Evolutionary conservation across 371 early-diverging fungal genomes (phyloP).

Genomic region (Mortierella sp.): DNA sequence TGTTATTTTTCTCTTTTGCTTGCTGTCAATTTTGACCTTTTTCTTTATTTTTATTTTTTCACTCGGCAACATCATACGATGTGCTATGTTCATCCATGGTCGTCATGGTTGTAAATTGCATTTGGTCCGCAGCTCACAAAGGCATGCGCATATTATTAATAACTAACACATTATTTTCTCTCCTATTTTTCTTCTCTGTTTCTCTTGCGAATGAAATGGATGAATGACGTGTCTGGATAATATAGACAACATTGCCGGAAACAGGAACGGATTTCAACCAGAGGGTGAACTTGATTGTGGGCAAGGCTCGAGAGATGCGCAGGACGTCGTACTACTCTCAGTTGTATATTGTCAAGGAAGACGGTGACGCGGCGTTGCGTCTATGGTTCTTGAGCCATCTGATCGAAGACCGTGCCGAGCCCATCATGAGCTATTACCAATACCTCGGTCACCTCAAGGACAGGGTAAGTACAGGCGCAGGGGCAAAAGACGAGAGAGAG

Average conservation of each 20-base stretch:
- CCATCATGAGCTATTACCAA: slow-evolving; percentile 88
- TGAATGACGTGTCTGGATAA: neutral
- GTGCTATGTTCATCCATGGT: neutral
- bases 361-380: slow-evolving; percentile 87
- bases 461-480: slow-evolving; percentile 62
- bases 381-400: slow-evolving; percentile 89
- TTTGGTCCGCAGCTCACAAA: slow-evolving; percentile 1
- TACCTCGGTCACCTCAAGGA: slow-evolving; percentile 76
- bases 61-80: neutral
- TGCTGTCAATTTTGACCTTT: neutral
- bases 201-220: neutral
- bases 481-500: no score
- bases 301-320: slow-evolving; percentile 70
- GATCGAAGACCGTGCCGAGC: slow-evolving; percentile 92
- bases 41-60: neutral
- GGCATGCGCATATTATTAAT: neutral
- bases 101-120: neutral
- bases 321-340: slow-evolving; percentile 73
- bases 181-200: neutral
- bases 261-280: slow-evolving; percentile 71
- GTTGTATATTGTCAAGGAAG: slow-evolving; percentile 90
- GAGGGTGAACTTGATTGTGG: slow-evolving; percentile 70
- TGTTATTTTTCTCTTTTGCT: neutral
- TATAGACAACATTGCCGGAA: slow-evolving; percentile 64
- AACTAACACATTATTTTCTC: neutral